Evolutionary conservation across 2,329 filamentous ascomycete species (phyloP).

Genomic region (Ophiostoma novo-ulmi): DNA sequence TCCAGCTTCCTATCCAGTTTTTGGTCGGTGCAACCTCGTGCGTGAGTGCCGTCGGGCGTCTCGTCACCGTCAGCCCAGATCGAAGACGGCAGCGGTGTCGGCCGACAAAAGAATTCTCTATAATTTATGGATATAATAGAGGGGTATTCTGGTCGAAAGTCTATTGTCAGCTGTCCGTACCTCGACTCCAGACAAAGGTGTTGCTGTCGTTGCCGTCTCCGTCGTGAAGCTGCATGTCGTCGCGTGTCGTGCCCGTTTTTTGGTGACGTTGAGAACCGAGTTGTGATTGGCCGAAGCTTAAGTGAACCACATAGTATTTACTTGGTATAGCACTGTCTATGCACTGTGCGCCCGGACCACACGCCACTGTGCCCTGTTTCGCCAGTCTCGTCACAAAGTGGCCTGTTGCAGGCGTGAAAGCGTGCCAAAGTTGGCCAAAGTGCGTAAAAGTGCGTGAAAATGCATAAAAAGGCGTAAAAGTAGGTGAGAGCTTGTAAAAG

Average conservation of each 20-base stretch:
- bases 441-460: not conserved
- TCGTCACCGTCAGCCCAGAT: slow-evolving; percentile 6
- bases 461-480: not conserved
- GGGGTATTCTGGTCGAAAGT: no score
- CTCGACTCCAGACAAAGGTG: not conserved
- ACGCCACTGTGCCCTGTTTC: slow-evolving; percentile 9
- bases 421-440: not conserved
- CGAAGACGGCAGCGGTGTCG: not conserved
- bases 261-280: not conserved
- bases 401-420: slow-evolving; percentile 7
- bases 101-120: not conserved
- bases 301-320: not conserved
- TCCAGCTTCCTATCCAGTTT: not conserved
- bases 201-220: not conserved
- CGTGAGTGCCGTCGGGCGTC: not conserved
- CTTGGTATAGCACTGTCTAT: not conserved
- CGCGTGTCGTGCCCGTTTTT: not conserved
- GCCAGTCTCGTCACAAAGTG: slow-evolving; percentile 9
- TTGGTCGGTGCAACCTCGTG: not conserved
- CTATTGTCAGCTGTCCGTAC: not conserved
- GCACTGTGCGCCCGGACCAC: not conserved
- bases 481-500: not conserved
- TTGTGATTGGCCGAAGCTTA: not conserved
- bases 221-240: slow-evolving; percentile 6
- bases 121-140: not conserved